A percentile compares a stretch with the other conserved stretches of the same genome.
Conservation (phyloP, 305 asterid genomes). For the Fraxinus sp. region DNA sequence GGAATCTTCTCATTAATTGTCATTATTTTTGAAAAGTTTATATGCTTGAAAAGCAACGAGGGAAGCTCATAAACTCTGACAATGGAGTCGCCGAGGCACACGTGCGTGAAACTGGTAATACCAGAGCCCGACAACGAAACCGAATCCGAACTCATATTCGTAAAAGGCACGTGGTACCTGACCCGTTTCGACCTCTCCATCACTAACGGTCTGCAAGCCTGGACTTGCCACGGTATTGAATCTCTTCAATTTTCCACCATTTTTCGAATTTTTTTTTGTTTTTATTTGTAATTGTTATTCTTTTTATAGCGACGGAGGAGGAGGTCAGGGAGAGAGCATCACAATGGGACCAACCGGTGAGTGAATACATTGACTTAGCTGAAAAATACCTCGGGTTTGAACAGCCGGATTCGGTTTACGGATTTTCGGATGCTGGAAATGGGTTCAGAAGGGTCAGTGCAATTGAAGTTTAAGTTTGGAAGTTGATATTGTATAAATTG, state of each 20-base stretch:
- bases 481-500: background rate
- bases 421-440: conserved; percentile 69
- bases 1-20: background rate
- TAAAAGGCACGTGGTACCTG: conserved; percentile 77
- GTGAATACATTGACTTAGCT: conserved; percentile 70
- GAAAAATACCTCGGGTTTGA: conserved; percentile 81
- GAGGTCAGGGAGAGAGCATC: conserved; percentile 83
- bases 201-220: conserved; percentile 65
- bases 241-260: too few relatives aligned
- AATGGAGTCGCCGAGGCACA: conserved; percentile 58
- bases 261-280: background rate
- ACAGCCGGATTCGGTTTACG: conserved; percentile 76
- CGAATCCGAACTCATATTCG: conserved; percentile 49
- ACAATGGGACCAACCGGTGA: conserved; percentile 77
- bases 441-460: conserved; percentile 74
- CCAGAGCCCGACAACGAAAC: conserved; percentile 28
- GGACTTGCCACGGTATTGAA: conserved; percentile 68
- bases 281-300: background rate
- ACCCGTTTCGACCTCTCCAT: conserved; percentile 66
- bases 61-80: background rate
- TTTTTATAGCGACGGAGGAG: conserved; percentile 61
- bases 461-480: background rate
- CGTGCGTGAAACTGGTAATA: conserved; percentile 72
- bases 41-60: background rate
- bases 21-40: background rate